These are phyloP conservation scores for Medicago arabica DNA, from an alignment of 306 rosid species.

Conservation along the genomic window DNA sequence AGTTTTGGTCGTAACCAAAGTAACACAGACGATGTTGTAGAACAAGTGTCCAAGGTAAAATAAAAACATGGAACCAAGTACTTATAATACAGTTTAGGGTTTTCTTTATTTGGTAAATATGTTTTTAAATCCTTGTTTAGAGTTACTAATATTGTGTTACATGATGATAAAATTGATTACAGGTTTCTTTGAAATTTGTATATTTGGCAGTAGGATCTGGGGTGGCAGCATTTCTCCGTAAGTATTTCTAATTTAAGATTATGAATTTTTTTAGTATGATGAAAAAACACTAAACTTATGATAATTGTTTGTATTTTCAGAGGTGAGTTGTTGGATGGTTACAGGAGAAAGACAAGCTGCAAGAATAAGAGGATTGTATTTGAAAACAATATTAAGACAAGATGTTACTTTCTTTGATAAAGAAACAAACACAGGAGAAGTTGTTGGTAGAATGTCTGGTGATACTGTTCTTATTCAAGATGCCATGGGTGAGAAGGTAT, in stretches of 20 bases:
- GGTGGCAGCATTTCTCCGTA: constrained; percentile 76
- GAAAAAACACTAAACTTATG: constrained; percentile 10
- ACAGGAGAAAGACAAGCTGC: constrained; percentile 97
- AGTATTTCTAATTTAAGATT: constrained; percentile 35
- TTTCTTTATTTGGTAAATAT: no score
- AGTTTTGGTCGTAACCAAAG: constrained; percentile 69
- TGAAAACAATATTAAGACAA: constrained; percentile 86
- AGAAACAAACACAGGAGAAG: constrained; percentile 92
- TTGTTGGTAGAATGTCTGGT: constrained; percentile 89
- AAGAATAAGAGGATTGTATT: constrained; percentile 78
- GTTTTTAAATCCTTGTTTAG: no score
- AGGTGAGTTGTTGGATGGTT: constrained; percentile 92
- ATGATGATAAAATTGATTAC: constrained; percentile 38
- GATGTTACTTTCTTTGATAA: constrained; percentile 84
- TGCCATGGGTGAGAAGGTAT: constrained; percentile 96
- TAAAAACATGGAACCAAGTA: no score
- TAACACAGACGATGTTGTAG: constrained; percentile 43
- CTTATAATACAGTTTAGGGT: no score
- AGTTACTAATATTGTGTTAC: not conserved
- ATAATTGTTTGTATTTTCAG: constrained; percentile 48
- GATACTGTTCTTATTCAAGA: constrained; percentile 97
- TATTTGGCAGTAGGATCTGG: constrained; percentile 70
- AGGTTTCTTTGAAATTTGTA: constrained; percentile 74
- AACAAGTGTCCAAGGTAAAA: constrained; percentile 66
- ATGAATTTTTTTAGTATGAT: not conserved